Percentiles rank a stretch among this genome's conserved stretches.
These are phyloP conservation scores for Mercurialis annua DNA, from an alignment of 345 rosid genomes.

Conservation along the genomic window DNA sequence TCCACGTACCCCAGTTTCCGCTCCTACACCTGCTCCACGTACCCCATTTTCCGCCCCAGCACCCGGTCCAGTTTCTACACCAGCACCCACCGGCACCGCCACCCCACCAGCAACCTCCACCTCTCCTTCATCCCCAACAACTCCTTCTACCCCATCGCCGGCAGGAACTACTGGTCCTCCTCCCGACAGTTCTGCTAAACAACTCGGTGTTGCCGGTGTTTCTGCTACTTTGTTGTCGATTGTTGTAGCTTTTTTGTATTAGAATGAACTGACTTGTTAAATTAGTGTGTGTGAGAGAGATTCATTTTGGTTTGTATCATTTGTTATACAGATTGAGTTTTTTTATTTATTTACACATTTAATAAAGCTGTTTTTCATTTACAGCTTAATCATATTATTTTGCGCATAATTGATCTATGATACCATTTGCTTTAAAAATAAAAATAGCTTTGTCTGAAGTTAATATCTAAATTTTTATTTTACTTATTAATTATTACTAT, in stretches of 20 bases:
- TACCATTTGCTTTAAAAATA: too few species aligned
- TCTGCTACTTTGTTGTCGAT: conserved; percentile 27
- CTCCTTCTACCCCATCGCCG: conserved; percentile 35
- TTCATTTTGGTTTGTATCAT: conserved; percentile 23
- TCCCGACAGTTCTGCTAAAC: conserved; percentile 37
- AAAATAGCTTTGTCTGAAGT: too few species aligned
- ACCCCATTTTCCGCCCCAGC: too few species aligned
- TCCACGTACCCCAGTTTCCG: conserved; percentile 1
- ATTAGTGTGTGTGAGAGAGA: conserved; percentile 3
- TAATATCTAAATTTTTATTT: too few species aligned
- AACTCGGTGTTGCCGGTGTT: conserved; percentile 31
- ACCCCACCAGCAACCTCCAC: conserved; percentile 7
- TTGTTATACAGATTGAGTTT: conserved; percentile 18
- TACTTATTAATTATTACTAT: too few species aligned
- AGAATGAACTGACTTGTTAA: conserved; percentile 5
- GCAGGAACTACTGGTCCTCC: conserved; percentile 26
- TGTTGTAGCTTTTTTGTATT: conserved; percentile 35
- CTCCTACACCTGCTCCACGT: conserved; percentile 8
- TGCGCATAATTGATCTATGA: too few species aligned
- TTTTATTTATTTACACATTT: too few species aligned
- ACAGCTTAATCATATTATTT: background rate
- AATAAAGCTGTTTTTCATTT: conserved; percentile 7
- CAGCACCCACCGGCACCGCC: conserved; percentile 24
- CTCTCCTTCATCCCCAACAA: conserved; percentile 7
- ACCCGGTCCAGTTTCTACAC: conserved; percentile 2